Base-by-base conservation (phyloP, 306 rosid genomes). In the Medicago lupulina region DNA sequence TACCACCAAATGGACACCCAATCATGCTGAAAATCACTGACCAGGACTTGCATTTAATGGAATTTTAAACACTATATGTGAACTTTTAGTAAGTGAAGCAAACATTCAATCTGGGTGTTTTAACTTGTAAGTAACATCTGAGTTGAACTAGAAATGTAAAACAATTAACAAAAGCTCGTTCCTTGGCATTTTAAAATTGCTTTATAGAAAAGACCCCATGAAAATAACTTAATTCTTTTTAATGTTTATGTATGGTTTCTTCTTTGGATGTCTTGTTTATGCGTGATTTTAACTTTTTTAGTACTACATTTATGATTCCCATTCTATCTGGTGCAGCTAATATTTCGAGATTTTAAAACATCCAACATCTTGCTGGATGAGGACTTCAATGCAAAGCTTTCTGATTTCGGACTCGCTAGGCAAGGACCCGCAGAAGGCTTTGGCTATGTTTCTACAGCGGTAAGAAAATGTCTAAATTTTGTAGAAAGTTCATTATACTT, bases 401-500 rank as follows among this genome's bases (percentile, higher is more conserved):
- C 99, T 8, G 99, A 95, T 87, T 95, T 95, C 71, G 99, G 99
- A 80, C 88, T 95, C n/a, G 99, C 99, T 13, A 85, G 97, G 80
- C 99, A 90, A 83, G 99, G 99, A 80, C 99, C 99, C 68, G 63
- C 87, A 0, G 90, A 86, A 77, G 99, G 99, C 68, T 85, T 76
- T 67, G 88, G 97, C 75, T 95, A 95, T 62, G 89, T 95, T 79
- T 95, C 96, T 77, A 95, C 99, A 44, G 28, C 93, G 9, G 99
- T 95, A 92, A 85, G 97, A 38, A 65, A 64, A 19, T 57, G 50
- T 75, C 71, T 58, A 70, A 76, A 15, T 63, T 28, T 41, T 38
- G 60, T 50, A 28, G 50, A 70, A 49, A 73, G 15, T 15, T 79
- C 62, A 23, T 62, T 62, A 53, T 44, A 38, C 40, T 44, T 25